Base-by-base conservation (phyloP, 345 rosid species). In the Populus nigra region DNA sequence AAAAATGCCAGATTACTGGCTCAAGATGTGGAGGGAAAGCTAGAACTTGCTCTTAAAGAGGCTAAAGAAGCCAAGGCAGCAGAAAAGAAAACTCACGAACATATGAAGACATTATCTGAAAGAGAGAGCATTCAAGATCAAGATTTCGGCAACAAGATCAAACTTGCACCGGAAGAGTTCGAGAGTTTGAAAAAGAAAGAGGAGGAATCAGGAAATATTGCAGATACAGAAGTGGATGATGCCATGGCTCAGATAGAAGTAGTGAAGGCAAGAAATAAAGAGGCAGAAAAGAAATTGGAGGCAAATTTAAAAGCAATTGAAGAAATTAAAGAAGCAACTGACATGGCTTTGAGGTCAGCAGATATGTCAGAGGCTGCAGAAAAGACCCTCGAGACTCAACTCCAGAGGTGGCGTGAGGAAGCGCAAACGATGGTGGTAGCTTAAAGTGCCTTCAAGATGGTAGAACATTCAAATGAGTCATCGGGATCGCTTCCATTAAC, bases 251-350 rank as follows among this genome's bases (percentile, higher is more conserved):
- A 91, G 78, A 74, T 92, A 71, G 86, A 86, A 84, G 84, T 78
- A 33, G 79, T 92, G 50, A 85, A 88, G 43, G 76, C 57, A 45
- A 85, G 89, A 72, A 89, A 61, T 73, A 55, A 41, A 1, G 90
- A 82, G 68, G 77, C 86, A 0, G 95, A 87, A 47, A 80, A 45
- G n/a, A 88, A 87, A 66, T 15, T 90, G 74, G 91, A 77, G 74
- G 92, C 85, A 8, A 86, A 77, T 47, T 65, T 88, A 74, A 85
- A 85, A 78, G 91, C 90, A 7, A 82, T 91, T 1, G 89, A 88
- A 81, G 94, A 92, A 83, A 89, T 93, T 73, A 81, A 91, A 45
- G 82, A 84, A 10, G 97, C 93, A 10, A 93, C 91, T 2, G 97
- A 88, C 1, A 41, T 88, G 65, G 99, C 98, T 47, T 74, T 91